Base-by-base conservation (phyloP, 2,329 filamentous ascomycete species). In the Penicillium psychrosexuale region DNA sequence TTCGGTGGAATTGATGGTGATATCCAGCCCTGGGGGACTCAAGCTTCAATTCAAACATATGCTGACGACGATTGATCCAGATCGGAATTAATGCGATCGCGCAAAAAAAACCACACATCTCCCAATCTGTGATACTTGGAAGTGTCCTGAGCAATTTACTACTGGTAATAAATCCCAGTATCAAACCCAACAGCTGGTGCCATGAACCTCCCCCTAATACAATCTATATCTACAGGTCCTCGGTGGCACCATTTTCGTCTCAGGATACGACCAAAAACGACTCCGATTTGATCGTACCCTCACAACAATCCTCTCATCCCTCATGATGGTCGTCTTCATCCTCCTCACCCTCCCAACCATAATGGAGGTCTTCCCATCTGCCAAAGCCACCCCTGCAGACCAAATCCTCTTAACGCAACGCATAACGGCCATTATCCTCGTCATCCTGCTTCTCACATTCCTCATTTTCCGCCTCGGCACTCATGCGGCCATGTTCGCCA, bases 111-210 rank as follows among this genome's bases (percentile, higher is more conserved):
- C 82, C 91, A 22, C 77, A 86, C 34, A 91, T 96, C 54, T 89
- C 93, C 7, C 90, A 95, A 72, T 93, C 90, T 0, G 94, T 90
- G 0, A 79, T 95, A 28, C 88, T 95, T 57, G 91, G 91, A 55
- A 90, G 86, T 69, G 92, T 95, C 67, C 78, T 96, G 17, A 93
- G 89, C 51, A 95, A 95, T 69, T 73, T 95, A 51, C 81, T 94
- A 8, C 82, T 94, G 17, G 89, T 94, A 47, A 34, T 94, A 47
- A 34, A 12, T 37, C 36, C 36, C 11, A 24, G 4, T 7, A 22
- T 19, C 28, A 27, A 34, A 30, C 17, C 5, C 17, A 27, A 37
- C 1, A 5, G 19, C 12, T 8, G 15, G 5, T 37, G 27, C 12
- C 5, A 27, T 13, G n/a, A 15, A 28, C 24, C 17, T 13, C 27